These are phyloP conservation scores for Trametes versicolor DNA, from an alignment of 1,284 basidiomycete species.

Conservation along the genomic window DNA sequence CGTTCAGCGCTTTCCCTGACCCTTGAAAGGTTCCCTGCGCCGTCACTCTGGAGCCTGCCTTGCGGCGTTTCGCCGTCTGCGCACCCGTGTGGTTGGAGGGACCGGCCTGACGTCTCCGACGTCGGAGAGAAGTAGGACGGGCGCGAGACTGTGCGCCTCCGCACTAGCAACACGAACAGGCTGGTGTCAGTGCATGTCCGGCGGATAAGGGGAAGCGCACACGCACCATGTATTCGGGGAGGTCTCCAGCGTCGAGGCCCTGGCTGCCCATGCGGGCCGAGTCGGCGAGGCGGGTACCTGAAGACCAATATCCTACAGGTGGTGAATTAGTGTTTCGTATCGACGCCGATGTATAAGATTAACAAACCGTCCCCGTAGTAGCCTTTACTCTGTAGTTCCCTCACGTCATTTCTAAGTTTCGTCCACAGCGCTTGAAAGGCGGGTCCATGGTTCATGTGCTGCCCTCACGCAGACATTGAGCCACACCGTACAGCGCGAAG, in stretches of 20 bases:
- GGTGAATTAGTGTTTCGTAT: conserved; percentile 7
- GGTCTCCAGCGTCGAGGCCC: conserved; percentile 60
- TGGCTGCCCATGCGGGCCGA: conserved; percentile 62
- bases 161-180: conserved; percentile 57
- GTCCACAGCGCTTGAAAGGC: conserved; percentile 79
- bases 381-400: conserved; percentile 70
- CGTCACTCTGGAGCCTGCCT: conserved; percentile 72
- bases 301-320: conserved; percentile 78
- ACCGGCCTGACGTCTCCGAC: conserved; percentile 52
- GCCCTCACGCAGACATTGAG: not conserved
- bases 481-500: not conserved
- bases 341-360: conserved; percentile 5
- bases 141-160: conserved; percentile 78
- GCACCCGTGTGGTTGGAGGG: conserved; percentile 65
- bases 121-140: conserved; percentile 59
- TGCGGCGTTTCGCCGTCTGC: conserved; percentile 72
- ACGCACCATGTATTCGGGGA: conserved; percentile 79
- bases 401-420: conserved; percentile 69
- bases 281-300: conserved; percentile 73
- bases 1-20: conserved; percentile 62
- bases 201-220: not conserved
- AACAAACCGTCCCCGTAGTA: conserved; percentile 81
- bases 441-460: conserved; percentile 84
- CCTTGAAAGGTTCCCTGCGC: conserved; percentile 67
- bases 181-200: not conserved